Percentiles rank a stretch among this genome's conserved stretches.
These are phyloP conservation scores for Aspergillus ostianus DNA, from an alignment of 495 filamentous ascomycete genomes.

Conservation along the genomic window DNA sequence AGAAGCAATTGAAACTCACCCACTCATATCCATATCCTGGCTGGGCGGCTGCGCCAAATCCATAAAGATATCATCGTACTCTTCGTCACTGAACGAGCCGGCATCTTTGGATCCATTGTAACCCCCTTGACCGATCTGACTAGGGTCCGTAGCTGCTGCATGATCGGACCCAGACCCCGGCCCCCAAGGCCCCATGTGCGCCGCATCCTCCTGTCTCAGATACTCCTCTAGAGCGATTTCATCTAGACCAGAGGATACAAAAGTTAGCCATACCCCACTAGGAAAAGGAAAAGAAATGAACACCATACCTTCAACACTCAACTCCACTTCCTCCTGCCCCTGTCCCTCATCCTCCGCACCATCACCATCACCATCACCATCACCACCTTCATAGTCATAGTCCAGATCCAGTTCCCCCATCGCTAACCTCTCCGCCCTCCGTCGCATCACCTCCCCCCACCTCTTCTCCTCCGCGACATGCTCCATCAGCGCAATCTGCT, in stretches of 20 bases:
- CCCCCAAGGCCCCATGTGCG: constrained; percentile 28
- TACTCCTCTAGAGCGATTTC: constrained; percentile 34
- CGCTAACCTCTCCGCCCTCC: constrained; percentile 28
- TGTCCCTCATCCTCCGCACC: constrained; percentile 10
- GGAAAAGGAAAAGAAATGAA: background rate
- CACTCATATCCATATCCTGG: constrained; percentile 43
- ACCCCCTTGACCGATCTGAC: background rate
- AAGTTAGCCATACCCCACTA: background rate
- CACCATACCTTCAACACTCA: constrained; percentile 2
- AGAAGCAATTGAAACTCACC: constrained; percentile 3
- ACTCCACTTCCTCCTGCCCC: constrained; percentile 30
- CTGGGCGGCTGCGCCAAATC: constrained; percentile 28
- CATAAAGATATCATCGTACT: constrained; percentile 54
- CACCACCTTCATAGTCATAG: background rate
- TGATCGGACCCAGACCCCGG: too few species aligned
- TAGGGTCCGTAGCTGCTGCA: constrained; percentile 4
- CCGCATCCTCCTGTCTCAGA: constrained; percentile 30
- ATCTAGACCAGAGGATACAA: constrained; percentile 31
- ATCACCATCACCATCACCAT: background rate
- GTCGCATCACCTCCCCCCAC: constrained; percentile 47
- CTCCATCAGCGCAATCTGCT: constrained; percentile 63
- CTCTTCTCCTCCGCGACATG: constrained; percentile 47
- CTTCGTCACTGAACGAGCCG: constrained; percentile 51
- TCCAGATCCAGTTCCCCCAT: constrained; percentile 7
- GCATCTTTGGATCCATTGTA: constrained; percentile 2